Conservation (phyloP, 73 alveolate genomes). For the Tetrahymena borealis region DNA sequence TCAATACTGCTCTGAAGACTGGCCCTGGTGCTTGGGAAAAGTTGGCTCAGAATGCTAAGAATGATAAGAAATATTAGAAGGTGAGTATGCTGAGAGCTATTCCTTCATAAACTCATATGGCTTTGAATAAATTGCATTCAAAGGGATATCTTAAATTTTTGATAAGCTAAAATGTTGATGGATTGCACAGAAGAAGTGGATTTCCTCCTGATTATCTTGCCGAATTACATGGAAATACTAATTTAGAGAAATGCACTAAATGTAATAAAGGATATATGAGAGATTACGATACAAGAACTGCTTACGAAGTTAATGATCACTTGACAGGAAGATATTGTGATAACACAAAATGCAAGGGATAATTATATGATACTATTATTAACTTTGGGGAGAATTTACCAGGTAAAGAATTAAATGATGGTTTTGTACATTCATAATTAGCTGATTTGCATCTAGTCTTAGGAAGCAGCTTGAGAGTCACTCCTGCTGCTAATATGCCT, state of each 20-base stretch:
- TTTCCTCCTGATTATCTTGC: conserved; percentile 62
- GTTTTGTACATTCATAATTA: conserved; percentile 45
- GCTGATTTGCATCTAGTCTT: conserved; percentile 78
- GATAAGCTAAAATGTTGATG: conserved; percentile 84
- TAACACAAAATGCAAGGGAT: conserved; percentile 63
- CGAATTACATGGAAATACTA: conserved; percentile 85
- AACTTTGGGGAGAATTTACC: conserved; percentile 59
- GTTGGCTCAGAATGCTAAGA: conserved; percentile 45
- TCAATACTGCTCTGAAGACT: conserved; percentile 61
- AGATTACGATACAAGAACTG: conserved; percentile 68
- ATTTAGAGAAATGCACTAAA: conserved; percentile 52
- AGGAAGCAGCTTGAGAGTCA: conserved; percentile 89
- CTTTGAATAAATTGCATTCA: conserved; percentile 41
- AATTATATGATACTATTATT: conserved; percentile 49
- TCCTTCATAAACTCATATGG: conserved; percentile 67
- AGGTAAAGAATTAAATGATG: conserved; percentile 40
- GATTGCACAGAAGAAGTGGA: conserved; percentile 85
- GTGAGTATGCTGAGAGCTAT: conserved; percentile 31
- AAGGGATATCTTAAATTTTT: conserved; percentile 47
- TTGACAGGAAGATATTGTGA: conserved; percentile 68
- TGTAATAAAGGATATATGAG: conserved; percentile 65
- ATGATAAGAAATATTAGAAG: conserved; percentile 1
- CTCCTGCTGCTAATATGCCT: conserved; percentile 90
- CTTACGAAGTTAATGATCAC: conserved; percentile 62
- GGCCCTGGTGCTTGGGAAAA: conserved; percentile 86